Evolutionary conservation across 148 eudicot genomes (phyloP), one percentile per base, ranked within the genome.

Genomic region (Amaranthus hypochondriacus): DNA sequence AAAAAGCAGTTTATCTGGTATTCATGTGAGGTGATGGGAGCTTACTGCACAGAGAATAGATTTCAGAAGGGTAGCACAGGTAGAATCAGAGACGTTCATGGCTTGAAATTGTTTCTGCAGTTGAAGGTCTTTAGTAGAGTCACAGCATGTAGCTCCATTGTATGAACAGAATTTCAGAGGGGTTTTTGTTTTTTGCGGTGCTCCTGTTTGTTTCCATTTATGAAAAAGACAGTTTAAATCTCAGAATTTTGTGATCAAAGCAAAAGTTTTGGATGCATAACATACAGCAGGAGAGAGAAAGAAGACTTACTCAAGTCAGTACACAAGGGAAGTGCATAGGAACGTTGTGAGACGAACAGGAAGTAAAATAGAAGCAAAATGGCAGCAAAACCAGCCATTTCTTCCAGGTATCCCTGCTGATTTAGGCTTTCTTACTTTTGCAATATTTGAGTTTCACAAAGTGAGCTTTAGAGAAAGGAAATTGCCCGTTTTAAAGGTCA

Each of bases 1-100:
- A 12, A 46, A 5, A 46, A 62, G 9, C 42, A 42, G 46, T 55
- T 4, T 67, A 3, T 49, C 14, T 44, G 15, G n/a, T 13, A 51
- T 47, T 0, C n/a, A 51, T 64, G 51, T 9, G 8, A 0, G 4
- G 15, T 68, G 52, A 3, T 13, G 48, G 5, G 52, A 62, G 64
- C 93, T 89, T 78, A 92, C 98, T 42, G 97, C 86, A 66, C 98
- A 94, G 44, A 94, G 87, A 43, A 94, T 84, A 7, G 97, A 89
- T 76, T 89, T 86, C 14, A 94, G 73, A 76, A 87, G 80, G 52
- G 97, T 80, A 78, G 90, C 90, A 85, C 98, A 94, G 53, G 83
- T 66, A 70, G 83, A 46, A 73, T 94, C 87, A 81, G 92, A 83
- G 50, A 94, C 81, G 54, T 87, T 87, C 98, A 94, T 87, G 8